Conservation (phyloP, 371 early-diverging fungal genomes). For the Lichtheimia ornata region DNA sequence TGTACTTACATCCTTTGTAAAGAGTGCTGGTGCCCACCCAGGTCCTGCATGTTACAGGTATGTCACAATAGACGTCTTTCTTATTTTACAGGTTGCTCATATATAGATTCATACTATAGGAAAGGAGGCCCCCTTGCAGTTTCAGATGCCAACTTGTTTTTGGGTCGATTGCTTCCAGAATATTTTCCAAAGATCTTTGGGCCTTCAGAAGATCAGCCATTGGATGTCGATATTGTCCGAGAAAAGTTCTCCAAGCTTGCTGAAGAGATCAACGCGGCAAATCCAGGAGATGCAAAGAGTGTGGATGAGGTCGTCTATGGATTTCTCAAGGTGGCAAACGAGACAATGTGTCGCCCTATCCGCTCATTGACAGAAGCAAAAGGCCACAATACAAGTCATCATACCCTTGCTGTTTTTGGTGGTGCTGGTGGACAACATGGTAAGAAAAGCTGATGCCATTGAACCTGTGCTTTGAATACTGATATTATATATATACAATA, state of each 20-base stretch:
- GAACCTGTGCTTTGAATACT: not conserved
- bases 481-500: not conserved
- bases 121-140: conserved; percentile 93
- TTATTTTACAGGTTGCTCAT: too few relatives aligned
- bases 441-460: conserved; percentile 5
- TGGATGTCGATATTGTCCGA: conserved; percentile 71
- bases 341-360: conserved; percentile 95
- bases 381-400: conserved; percentile 86
- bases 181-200: conserved; percentile 97
- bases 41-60: conserved; percentile 88
- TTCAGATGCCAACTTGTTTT: conserved; percentile 91
- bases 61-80: not conserved
- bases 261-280: conserved; percentile 58
- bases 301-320: conserved; percentile 91
- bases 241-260: conserved; percentile 69
- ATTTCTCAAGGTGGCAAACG: conserved; percentile 93
- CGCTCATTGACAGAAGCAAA: conserved; percentile 92
- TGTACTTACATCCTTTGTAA: not conserved
- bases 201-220: conserved; percentile 77
- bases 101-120: conserved; percentile 49
- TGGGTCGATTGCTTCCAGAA: conserved; percentile 86
- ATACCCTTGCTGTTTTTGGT: conserved; percentile 92
- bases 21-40: conserved; percentile 93
- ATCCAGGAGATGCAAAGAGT: conserved; percentile 42
- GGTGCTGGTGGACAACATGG: conserved; percentile 92